Evolutionary conservation across 2,329 filamentous ascomycete species (phyloP).

Genomic region (Penicillium hesseltinei): DNA sequence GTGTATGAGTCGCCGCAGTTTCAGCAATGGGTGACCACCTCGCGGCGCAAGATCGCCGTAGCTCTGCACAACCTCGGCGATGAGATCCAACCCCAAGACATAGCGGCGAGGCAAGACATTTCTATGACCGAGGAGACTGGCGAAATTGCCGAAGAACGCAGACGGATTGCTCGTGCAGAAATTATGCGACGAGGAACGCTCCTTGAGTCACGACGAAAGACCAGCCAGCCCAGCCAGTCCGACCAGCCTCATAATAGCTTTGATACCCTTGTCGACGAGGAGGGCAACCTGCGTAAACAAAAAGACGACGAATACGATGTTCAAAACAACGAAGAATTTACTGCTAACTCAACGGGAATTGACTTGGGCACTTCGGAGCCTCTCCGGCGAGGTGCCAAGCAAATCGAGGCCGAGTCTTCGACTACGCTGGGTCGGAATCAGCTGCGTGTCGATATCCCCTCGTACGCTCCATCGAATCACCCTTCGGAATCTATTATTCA

Average conservation of each 20-base stretch:
- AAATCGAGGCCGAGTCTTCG: constrained; percentile 7
- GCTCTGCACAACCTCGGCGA: constrained; percentile 60
- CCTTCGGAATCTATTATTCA: constrained; percentile 45
- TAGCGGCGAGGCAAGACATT: constrained; percentile 38
- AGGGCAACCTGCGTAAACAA: constrained; percentile 35
- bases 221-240: constrained; percentile 16
- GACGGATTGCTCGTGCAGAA: constrained; percentile 46
- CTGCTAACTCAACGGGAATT: constrained; percentile 40
- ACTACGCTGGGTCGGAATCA: constrained; percentile 16
- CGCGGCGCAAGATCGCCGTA: constrained; percentile 60
- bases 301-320: constrained; percentile 8
- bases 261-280: constrained; percentile 46
- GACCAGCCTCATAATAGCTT: constrained; percentile 34
- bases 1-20: constrained; percentile 64
- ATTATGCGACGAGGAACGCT: constrained; percentile 44
- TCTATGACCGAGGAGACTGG: constrained; percentile 50
- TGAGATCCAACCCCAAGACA: constrained; percentile 53
- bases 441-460: constrained; percentile 30
- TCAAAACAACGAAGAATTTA: constrained; percentile 10
- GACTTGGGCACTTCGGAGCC: constrained; percentile 29
- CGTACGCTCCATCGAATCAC: constrained; percentile 37
- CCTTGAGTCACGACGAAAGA: constrained; percentile 39
- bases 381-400: constrained; percentile 27
- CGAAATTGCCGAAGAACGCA: constrained; percentile 45
- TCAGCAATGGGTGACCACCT: constrained; percentile 61